phyloP scores from a whole-genome alignment of 768 basidiomycete species.

The Agaricus bisporus region DNA sequence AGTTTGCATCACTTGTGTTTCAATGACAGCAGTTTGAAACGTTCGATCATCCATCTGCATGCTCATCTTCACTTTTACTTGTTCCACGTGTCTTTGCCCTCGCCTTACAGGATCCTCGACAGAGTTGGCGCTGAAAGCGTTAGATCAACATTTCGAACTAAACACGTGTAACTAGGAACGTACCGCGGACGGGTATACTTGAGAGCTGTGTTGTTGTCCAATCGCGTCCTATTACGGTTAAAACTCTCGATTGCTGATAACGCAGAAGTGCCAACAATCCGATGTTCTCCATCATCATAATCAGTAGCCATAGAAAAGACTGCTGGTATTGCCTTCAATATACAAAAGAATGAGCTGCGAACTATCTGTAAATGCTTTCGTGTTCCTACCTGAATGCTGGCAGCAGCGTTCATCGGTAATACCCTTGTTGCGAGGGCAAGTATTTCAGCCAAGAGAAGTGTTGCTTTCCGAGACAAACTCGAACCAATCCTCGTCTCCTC shows the following conservation, averaged over 20 bases:
- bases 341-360: background rate
- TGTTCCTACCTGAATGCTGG: conserved; percentile 66
- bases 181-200: conserved; percentile 65
- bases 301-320: conserved; percentile 83
- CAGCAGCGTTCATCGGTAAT: conserved; percentile 74
- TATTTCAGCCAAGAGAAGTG: conserved; percentile 85
- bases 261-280: conserved; percentile 80
- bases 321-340: conserved; percentile 64
- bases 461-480: conserved; percentile 82
- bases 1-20: conserved; percentile 83
- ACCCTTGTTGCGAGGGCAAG: conserved; percentile 85
- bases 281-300: conserved; percentile 68
- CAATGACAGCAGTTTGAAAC: conserved; percentile 79
- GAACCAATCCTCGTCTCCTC: conserved; percentile 73
- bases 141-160: too few species aligned
- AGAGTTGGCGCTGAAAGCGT: conserved; percentile 55
- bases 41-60: conserved; percentile 95
- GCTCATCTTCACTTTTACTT: conserved; percentile 81
- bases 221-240: conserved; percentile 77
- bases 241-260: conserved; percentile 88
- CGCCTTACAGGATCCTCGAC: conserved; percentile 82
- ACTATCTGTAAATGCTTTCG: background rate
- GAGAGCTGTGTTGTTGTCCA: conserved; percentile 47
- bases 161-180: conserved; percentile 7
- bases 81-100: conserved; percentile 87